Percentiles rank a stretch among this genome's conserved stretches.
These are phyloP conservation scores for Arabidopsis thaliana DNA, from an alignment of 345 rosid genomes.

Conservation along the genomic window TAIR10.1 NC_003075.7:13096001-13096500, in stretches of 20 bases:
- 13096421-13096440: not conserved
- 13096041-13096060: conserved; percentile 28
- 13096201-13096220: not conserved
- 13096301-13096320: not conserved
- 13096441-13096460: not conserved
- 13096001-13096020: not conserved
- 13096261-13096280: not conserved
- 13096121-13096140: not conserved
- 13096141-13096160: not conserved
- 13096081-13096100: conserved; percentile 6
- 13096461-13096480: too few relatives aligned
- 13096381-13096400: too few relatives aligned
- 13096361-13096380: too few relatives aligned
- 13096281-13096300: not conserved
- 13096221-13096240: too few relatives aligned
- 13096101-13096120: conserved; percentile 1
- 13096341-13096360: not conserved
- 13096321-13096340: not conserved
- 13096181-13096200: not conserved
- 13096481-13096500: too few relatives aligned
- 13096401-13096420: too few relatives aligned
- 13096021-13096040: not conserved
- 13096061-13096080: conserved; percentile 31
- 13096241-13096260: not conserved
- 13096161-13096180: not conserved